phyloP scores from a whole-genome alignment of 176 grass and related monocot species.

The Oryza glaberrima region DNA sequence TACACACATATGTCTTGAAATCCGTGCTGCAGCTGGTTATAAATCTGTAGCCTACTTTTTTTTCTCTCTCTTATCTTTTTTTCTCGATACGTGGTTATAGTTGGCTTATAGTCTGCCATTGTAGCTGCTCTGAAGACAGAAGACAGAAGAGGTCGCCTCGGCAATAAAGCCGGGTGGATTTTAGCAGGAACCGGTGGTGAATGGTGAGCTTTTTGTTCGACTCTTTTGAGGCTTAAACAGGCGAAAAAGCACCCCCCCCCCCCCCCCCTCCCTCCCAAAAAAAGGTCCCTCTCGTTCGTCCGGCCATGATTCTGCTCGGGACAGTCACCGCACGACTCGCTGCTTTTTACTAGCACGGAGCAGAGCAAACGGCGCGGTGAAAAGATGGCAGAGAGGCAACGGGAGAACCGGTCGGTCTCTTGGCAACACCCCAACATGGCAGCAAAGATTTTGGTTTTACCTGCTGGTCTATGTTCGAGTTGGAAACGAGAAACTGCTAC shows the following conservation, averaged over 20 bases:
- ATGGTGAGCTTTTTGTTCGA: neutral
- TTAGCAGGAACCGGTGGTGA: neutral
- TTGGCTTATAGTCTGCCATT: too few relatives aligned
- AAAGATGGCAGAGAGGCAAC: neutral
- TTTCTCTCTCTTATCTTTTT: too few relatives aligned
- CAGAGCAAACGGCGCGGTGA: constrained; percentile 7
- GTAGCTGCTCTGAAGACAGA: too few relatives aligned
- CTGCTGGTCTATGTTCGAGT: neutral
- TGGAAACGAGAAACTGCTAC: too few relatives aligned
- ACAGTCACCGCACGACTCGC: constrained; percentile 4
- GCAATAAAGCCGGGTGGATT: neutral
- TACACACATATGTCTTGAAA: too few relatives aligned
- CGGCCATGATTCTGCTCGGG: constrained; percentile 26
- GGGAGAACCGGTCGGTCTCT: neutral
- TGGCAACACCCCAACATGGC: neutral
- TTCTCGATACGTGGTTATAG: too few relatives aligned
- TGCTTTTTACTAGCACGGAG: neutral
- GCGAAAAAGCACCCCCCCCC: neutral
- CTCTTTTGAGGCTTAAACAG: neutral
- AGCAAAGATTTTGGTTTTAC: neutral
- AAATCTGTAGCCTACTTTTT: too few relatives aligned
- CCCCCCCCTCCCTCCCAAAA: too few relatives aligned
- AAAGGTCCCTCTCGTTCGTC: neutral
- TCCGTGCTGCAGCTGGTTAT: too few relatives aligned
- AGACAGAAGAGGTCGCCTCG: neutral